phyloP scores from a whole-genome alignment of 176 grass and related monocot species.

The Cenchrus americanus region DNA sequence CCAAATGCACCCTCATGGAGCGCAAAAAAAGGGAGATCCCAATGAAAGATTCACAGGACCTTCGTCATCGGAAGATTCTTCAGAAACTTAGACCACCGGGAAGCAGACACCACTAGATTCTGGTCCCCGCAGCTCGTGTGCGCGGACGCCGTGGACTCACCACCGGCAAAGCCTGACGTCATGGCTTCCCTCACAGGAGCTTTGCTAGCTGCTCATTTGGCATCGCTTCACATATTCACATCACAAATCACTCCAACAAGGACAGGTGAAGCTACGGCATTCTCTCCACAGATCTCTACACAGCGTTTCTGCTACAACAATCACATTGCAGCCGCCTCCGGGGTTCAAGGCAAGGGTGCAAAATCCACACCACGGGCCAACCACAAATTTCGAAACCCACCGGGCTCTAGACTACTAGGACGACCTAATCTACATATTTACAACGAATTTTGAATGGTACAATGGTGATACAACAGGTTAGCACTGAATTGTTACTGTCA shows the following conservation, averaged over 20 bases:
- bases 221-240: constrained; percentile 34
- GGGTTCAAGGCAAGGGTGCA: constrained; percentile 16
- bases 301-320: constrained; percentile 10
- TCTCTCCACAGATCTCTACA: constrained; percentile 26
- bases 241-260: constrained; percentile 28
- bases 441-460: constrained; percentile 58
- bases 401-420: constrained; percentile 13
- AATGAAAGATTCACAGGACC: not conserved
- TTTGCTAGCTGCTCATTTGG: not conserved
- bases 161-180: constrained; percentile 21
- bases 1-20: too few relatives aligned
- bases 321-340: constrained; percentile 19
- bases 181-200: constrained; percentile 30
- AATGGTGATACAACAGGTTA: constrained; percentile 31
- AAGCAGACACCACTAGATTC: constrained; percentile 2
- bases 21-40: constrained; percentile 10
- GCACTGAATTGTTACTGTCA: not conserved
- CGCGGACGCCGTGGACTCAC: not conserved
- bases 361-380: not conserved
- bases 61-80: constrained; percentile 33
- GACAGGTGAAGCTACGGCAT: not conserved
- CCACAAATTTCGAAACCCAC: not conserved
- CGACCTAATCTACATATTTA: constrained; percentile 35
- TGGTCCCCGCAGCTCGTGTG: constrained; percentile 27
- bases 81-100: constrained; percentile 5